phyloP scores from a whole-genome alignment of 345 rosid genomes.

The Moringa oleifera region DNA sequence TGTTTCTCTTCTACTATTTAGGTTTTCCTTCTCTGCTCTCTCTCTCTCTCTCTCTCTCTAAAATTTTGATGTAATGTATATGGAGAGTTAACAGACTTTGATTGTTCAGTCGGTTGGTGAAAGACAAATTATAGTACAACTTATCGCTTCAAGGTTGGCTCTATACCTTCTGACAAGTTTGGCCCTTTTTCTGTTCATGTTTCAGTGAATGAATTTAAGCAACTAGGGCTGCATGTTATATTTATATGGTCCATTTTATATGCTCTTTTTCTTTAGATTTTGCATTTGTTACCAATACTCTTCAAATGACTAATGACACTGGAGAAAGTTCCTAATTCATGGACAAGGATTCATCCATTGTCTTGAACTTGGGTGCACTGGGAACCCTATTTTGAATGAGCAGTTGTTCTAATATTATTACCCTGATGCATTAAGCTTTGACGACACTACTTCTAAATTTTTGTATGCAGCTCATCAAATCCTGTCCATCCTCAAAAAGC shows the following conservation, averaged over 20 bases:
- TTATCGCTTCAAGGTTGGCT: background rate
- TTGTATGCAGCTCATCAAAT: conserved; percentile 52
- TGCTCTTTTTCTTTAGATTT: no score
- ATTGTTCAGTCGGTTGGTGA: no score
- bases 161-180: background rate
- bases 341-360: no score
- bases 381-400: no score
- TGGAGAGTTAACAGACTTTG: no score
- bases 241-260: no score
- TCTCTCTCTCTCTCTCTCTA: no score
- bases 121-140: background rate
- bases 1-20: background rate
- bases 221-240: no score
- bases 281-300: background rate
- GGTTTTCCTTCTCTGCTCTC: background rate
- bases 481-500: conserved; percentile 60
- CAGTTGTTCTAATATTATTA: background rate
- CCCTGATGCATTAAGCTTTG: background rate
- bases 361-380: no score
- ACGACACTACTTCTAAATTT: conserved; percentile 11
- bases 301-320: background rate
- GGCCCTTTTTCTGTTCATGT: background rate
- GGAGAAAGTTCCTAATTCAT: no score
- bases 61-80: no score
- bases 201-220: background rate